Conservation (phyloP, 1,284 basidiomycete genomes). For the Inonotus obliquus region DNA sequence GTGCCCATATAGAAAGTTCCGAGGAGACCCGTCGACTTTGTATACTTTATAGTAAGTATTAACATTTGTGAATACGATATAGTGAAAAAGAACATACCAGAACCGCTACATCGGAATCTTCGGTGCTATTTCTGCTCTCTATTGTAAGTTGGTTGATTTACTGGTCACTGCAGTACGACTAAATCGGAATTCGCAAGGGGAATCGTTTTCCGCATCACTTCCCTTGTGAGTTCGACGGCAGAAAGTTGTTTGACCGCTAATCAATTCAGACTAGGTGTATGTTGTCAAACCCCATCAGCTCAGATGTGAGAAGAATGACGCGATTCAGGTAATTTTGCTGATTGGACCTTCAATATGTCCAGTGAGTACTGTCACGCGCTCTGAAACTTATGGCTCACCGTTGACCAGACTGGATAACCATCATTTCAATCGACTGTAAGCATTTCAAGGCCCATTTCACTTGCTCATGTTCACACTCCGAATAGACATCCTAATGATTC, state of each 20-base stretch:
- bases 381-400: background rate
- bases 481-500: too few species aligned
- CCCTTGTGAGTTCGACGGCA: too few species aligned
- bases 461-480: too few species aligned
- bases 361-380: background rate
- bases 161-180: too few species aligned
- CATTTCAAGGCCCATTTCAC: background rate
- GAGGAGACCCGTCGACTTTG: background rate
- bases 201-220: too few species aligned
- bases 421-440: background rate
- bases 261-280: too few species aligned
- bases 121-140: too few species aligned
- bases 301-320: background rate
- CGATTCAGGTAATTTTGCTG: background rate
- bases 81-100: background rate
- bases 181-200: too few species aligned
- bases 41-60: background rate
- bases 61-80: background rate
- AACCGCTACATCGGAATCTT: background rate
- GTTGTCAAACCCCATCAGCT: too few species aligned
- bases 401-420: background rate
- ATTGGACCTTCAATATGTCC: background rate
- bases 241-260: too few species aligned
- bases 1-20: background rate
- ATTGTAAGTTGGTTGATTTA: too few species aligned